Evolutionary conservation across 129 eudicot genomes (phyloP), one percentile per base, ranked within the genome.

Genomic region (carrot (Daucus carota)): DNA sequence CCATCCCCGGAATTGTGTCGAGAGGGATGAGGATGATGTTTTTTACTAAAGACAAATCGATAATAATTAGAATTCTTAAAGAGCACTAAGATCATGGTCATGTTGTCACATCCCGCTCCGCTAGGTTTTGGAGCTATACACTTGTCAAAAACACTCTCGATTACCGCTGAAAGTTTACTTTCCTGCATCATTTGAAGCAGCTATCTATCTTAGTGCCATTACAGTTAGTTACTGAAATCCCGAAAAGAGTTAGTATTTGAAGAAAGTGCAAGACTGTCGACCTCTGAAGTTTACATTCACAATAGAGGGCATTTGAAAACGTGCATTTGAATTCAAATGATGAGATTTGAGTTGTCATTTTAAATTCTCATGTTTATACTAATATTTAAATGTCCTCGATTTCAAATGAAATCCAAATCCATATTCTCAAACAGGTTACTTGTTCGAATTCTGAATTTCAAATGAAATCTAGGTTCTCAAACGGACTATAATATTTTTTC

Each of bases 81-180:
- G 78, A 90, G 96, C 67, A 90, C 88, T 75, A 92, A 63, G 75
- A 92, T 88, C 96, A 92, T 92, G 47, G 98, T 92, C 98, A 92
- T 90, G 85, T 92, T 90, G 83, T 92, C 98, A 32, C 96, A 92
- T 44, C 98, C 98, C 76, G 85, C 90, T 63, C 91, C 92, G 7
- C 90, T 92, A 12, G 89, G 80, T 36, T 93, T 34, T 24, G 98
- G 98, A 24, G 98, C 96, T 85, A 92, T 70, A 66, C 96, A 90
- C 79, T 77, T 73, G 80, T 92, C 96, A 40, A 92, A 78, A 26
- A 83, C 87, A 73, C 76, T 86, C 86, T 84, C 92, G 34, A 96
- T 88, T 34, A 92, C 83, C 18, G 70, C 80, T 4, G 98, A 90
- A 20, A 92, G 88, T 83, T 84, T 92, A 4, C 52, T 81, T 73